phyloP scores from a whole-genome alignment of 139 green algal genomes.

The Chlorella sp. region DNA sequence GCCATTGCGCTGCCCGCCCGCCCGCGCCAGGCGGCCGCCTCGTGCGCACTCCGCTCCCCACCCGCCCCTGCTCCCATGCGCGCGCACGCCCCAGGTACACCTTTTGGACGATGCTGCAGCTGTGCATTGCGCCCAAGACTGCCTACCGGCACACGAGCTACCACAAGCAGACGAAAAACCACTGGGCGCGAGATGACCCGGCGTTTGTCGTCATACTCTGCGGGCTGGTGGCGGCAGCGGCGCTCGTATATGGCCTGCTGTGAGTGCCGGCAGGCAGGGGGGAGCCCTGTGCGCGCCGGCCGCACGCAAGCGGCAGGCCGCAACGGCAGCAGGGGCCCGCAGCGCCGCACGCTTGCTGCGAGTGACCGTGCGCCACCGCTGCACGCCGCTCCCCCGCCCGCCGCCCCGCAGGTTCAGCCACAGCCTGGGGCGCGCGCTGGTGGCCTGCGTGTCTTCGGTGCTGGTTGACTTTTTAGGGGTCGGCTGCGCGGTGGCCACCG shows the following conservation, averaged over 20 bases:
- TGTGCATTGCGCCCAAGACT: slow-evolving; percentile 90
- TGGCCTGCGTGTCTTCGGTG: slow-evolving; percentile 66
- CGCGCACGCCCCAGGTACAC: slow-evolving; percentile 74
- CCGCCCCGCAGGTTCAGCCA: slow-evolving; percentile 67
- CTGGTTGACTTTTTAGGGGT: slow-evolving; percentile 88
- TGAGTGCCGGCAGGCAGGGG: slow-evolving; percentile 59
- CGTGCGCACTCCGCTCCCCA: too few relatives aligned
- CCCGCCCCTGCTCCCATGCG: neutral
- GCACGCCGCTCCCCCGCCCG: slow-evolving; percentile 2
- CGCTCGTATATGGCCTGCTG: slow-evolving; percentile 82
- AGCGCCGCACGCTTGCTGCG: too few relatives aligned
- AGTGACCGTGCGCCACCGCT: slow-evolving; percentile 5
- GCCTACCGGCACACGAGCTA: slow-evolving; percentile 96
- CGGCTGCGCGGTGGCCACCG: slow-evolving; percentile 76
- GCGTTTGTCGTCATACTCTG: slow-evolving; percentile 90
- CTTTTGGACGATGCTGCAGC: slow-evolving; percentile 95
- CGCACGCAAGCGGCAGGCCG: too few relatives aligned
- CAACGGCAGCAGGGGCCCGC: neutral
- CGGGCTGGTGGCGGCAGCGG: slow-evolving; percentile 68
- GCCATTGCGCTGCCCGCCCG: too few relatives aligned
- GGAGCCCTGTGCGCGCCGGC: too few relatives aligned
- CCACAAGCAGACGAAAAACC: slow-evolving; percentile 97
- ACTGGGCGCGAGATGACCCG: slow-evolving; percentile 97
- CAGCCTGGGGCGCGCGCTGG: slow-evolving; percentile 57
- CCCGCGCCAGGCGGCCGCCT: too few relatives aligned